Evolutionary conservation across 306 rosid species (phyloP).

Genomic region (Cucurbita moschata): DNA sequence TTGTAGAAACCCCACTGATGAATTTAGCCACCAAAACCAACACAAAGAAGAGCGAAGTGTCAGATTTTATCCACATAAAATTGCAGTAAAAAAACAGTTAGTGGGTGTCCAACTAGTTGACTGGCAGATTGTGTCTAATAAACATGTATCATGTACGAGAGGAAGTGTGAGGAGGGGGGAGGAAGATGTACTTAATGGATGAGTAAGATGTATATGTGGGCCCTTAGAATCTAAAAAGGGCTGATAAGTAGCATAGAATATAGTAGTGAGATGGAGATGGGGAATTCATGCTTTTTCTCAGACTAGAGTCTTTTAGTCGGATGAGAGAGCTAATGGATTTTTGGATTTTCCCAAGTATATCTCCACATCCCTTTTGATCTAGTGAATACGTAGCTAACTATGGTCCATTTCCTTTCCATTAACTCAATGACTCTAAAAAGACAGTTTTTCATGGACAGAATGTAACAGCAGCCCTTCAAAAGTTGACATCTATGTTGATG

Average conservation of each 20-base stretch:
- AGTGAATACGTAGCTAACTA: neutral
- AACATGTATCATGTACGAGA: neutral
- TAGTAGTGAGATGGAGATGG: neutral
- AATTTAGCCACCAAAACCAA: constrained; percentile 2
- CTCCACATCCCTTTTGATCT: neutral
- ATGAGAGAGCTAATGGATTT: neutral
- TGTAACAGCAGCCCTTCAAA: no score
- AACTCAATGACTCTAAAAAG: neutral
- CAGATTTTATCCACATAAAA: neutral
- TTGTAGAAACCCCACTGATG: constrained; percentile 5
- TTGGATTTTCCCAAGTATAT: neutral
- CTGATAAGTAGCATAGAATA: neutral
- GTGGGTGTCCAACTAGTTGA: neutral
- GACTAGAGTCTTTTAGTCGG: neutral
- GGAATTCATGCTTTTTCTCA: neutral
- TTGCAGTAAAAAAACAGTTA: neutral
- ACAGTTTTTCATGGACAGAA: neutral
- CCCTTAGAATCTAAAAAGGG: neutral
- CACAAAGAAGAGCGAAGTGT: neutral
- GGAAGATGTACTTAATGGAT: neutral
- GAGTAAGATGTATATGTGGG: neutral
- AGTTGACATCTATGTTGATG: no score
- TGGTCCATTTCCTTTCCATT: neutral
- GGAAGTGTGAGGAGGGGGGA: neutral
- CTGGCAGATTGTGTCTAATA: neutral